Base-by-base conservation (phyloP, 176 grass and related monocot genomes). In the Bonia amplexicaulis region DNA sequence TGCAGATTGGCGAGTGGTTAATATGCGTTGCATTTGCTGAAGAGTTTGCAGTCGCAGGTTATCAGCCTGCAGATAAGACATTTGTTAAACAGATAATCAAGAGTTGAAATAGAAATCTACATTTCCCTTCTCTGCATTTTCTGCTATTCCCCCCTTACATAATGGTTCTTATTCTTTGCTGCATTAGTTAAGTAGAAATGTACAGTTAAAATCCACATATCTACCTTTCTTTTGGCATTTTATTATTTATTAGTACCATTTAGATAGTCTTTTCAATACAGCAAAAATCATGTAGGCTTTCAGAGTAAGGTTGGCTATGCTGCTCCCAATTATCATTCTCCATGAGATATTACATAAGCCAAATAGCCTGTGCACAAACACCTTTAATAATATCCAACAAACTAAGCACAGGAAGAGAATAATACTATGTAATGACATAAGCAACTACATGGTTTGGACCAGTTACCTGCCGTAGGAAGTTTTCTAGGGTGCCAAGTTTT, bases 1-100 rank as follows among this genome's bases (percentile, higher is more conserved):
- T 73, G 94, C 94, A n/a, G 92, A 92, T 48, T 97, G 94, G 6
- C 92, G 94, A 80, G 89, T 92, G 13, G 94, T 97, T 81, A 97
- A 90, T 84, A 94, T 94, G 63, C 91, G 92, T 58, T 92, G 92
- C 92, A 97, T 85, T 89, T 94, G 94, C 67, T 97, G 94, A 44
- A 97, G 88, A 60, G 94, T 97, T 78, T 97, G 94, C 53, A 92
- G 88, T n/a, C 92, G 87, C 66, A 97, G 87, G 83, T 97, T 97
- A 75, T 97, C 94, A 71, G 94, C 94, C 94, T 97, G 92, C 52
- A 94, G 65, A 74, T 63, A 80, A 29, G 9, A 79, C 58, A 88
- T 83, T 62, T 69, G 51, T 73, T 60, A 67, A 69, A 87, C 26
- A 63, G 8, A 59, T 49, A 52, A 77, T 26, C 47, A 85, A 41